Base-by-base conservation (phyloP, 257 asterid genomes). In the Solanum piurae region DNA sequence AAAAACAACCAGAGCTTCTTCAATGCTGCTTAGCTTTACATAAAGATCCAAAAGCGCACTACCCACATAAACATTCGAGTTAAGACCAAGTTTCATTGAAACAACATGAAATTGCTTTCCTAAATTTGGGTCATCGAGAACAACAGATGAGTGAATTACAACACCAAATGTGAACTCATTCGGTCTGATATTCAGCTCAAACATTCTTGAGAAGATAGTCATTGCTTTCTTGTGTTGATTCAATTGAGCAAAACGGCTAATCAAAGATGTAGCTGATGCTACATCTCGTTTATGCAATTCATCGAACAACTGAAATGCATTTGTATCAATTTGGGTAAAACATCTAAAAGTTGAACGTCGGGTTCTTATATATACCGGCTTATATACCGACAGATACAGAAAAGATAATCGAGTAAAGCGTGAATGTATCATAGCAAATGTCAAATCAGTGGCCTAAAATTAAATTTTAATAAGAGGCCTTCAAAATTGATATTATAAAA, bases 121-220 rank as follows among this genome's bases (percentile, higher is more conserved):
- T n/a, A 91, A 87, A 86, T 87, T 86, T 86, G 91, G 92, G 89
- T 92, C 94, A 87, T 91, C 88, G 1, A 91, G 90, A 62, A 86
- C 52, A n/a, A 91, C 82, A 4, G 95, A 91, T 0, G 97, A 96
- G 87, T 89, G 99, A 5, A 94, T 29, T 52, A 94, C 89, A 3
- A 95, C 91, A 34, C 95, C 90, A 68, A 96, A 94, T 46, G 98
- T 96, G 94, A 93, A 93, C 89, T 93, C 96, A 29, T 94, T 94
- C 10, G 98, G 98, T 72, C 36, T 93, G 20, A 96, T 89, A 85
- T 77, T 71, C 46, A 55, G 55, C 84, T 86, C 89, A 38, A 93
- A 91, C 97, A 94, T 92, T 89, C 88, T 90, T 34, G 88, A 86
- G 92, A 94, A 94, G 88, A 88, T 87, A 86, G 14, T 10, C 6